phyloP scores from a whole-genome alignment of 441 rosid species.

The Theobroma grandiflorum region DNA sequence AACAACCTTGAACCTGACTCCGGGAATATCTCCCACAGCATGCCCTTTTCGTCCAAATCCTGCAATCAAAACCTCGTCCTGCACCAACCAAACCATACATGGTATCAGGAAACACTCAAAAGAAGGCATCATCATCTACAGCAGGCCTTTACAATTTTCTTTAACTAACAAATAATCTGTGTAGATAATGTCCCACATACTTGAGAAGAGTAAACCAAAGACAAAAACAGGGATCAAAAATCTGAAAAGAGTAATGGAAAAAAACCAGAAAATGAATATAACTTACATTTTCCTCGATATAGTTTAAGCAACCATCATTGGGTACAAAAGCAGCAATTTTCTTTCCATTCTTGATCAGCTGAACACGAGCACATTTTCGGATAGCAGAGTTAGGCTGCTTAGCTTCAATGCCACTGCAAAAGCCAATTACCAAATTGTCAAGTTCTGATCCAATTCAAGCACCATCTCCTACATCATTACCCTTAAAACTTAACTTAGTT shows the following conservation, averaged over 20 bases:
- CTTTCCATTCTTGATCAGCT: constrained; percentile 79
- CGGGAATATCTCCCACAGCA: constrained; percentile 87
- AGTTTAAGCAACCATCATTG: constrained; percentile 81
- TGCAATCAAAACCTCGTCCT: constrained; percentile 88
- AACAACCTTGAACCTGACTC: constrained; percentile 85
- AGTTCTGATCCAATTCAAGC: not conserved
- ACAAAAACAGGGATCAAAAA: not conserved
- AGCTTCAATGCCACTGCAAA: constrained; percentile 75
- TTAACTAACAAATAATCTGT: not conserved
- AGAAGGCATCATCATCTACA: not conserved
- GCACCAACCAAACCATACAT: constrained; percentile 9
- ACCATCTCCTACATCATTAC: not conserved
- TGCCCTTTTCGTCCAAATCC: constrained; percentile 87
- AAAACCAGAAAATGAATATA: not conserved
- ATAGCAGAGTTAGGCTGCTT: constrained; percentile 88
- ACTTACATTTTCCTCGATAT: constrained; percentile 74
- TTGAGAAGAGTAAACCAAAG: not conserved
- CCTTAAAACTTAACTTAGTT: not conserved
- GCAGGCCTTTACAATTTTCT: not conserved
- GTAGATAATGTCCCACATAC: not conserved
- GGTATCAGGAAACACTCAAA: not conserved
- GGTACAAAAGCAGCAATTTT: constrained; percentile 85
- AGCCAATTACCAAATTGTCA: not conserved
- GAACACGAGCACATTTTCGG: constrained; percentile 78
- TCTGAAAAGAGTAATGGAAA: not conserved